phyloP scores from a whole-genome alignment of 148 eudicot genomes.

The Cornus kousa region DNA sequence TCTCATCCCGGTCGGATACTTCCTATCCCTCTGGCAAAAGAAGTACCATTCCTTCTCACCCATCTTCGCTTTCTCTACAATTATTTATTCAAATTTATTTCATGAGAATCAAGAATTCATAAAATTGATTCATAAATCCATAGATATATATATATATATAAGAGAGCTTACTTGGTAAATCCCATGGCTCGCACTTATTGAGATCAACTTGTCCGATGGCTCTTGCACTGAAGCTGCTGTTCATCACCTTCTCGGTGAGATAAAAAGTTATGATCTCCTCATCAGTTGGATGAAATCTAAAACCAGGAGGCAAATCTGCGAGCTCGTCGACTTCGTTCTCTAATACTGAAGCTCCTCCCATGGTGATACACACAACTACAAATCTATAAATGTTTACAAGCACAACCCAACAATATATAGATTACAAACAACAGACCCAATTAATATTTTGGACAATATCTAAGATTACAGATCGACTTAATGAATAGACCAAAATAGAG shows the following conservation, averaged over 20 bases:
- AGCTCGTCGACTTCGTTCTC: constrained; percentile 5
- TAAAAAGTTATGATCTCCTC: constrained; percentile 38
- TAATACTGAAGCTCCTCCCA: constrained; percentile 20
- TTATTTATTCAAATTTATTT: too few species aligned
- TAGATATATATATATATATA: neutral
- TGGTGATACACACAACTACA: neutral
- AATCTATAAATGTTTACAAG: neutral
- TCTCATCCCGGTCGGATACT: constrained; percentile 59
- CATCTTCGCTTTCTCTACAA: constrained; percentile 54
- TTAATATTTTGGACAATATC: too few species aligned
- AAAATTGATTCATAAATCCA: neutral
- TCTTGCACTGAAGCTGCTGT: constrained; percentile 25
- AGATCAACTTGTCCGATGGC: constrained; percentile 44
- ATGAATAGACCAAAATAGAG: neutral
- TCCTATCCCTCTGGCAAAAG: constrained; percentile 48
- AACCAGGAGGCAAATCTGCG: constrained; percentile 39
- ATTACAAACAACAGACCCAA: too few species aligned
- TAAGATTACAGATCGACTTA: neutral
- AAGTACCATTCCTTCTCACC: constrained; percentile 58
- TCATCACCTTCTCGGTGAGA: constrained; percentile 25
- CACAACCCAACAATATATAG: neutral
- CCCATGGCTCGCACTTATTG: constrained; percentile 48
- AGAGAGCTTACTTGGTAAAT: constrained; percentile 33
- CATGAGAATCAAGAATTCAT: too few species aligned
- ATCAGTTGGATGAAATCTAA: constrained; percentile 41